Evolutionary conservation across 139 green algal genomes (phyloP).

Genomic region (Bryopsis sp.): DNA sequence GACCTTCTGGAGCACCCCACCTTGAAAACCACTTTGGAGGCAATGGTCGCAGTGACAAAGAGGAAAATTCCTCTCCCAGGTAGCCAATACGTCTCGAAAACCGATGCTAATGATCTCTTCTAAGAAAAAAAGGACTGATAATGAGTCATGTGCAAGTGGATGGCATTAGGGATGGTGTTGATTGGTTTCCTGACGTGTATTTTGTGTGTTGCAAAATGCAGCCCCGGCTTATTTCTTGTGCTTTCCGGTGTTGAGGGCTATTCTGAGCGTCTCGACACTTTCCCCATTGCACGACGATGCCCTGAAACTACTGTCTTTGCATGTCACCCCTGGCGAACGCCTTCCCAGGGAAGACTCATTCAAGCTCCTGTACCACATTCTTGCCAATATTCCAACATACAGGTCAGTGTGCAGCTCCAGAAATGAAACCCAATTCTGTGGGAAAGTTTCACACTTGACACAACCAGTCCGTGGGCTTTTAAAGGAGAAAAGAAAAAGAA

Average conservation of each 20-base stretch:
- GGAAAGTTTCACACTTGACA: neutral
- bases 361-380: constrained; percentile 60
- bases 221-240: constrained; percentile 56
- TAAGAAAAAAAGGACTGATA: too few species aligned
- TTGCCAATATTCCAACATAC: constrained; percentile 61
- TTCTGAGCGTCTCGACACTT: constrained; percentile 43
- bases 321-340: constrained; percentile 25
- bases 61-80: too few species aligned
- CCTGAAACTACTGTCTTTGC: constrained; percentile 44
- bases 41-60: too few species aligned
- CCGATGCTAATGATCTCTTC: too few species aligned
- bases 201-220: constrained; percentile 21
- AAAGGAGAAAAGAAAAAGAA: too few species aligned
- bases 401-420: constrained; percentile 34
- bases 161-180: neutral
- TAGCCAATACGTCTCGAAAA: too few species aligned
- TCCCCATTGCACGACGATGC: constrained; percentile 68
- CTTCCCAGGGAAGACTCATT: constrained; percentile 44
- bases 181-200: constrained; percentile 3
- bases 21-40: too few species aligned
- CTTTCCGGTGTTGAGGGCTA: constrained; percentile 60
- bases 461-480: neutral
- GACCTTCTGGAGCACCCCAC: too few species aligned
- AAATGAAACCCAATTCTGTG: too few species aligned
- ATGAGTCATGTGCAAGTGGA: neutral